A percentile compares a stretch with the other conserved stretches of the same genome.
Conservation (phyloP, 805 yeast genomes). For the Ogataea siamensis region DNA sequence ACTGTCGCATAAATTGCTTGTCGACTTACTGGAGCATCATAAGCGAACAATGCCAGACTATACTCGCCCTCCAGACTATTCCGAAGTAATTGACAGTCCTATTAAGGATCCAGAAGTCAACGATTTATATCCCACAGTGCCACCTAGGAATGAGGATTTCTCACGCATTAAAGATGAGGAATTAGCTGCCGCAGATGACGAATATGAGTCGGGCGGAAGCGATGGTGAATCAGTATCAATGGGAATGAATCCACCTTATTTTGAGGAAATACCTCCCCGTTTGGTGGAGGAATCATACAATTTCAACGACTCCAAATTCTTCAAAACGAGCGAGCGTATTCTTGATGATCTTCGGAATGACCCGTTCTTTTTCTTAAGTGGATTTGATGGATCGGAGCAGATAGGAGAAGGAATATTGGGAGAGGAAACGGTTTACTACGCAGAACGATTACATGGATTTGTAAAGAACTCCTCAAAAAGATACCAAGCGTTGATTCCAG, state of each 20-base stretch:
- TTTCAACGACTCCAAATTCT: constrained; percentile 29
- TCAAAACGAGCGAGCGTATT: constrained; percentile 67
- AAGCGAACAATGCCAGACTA: constrained; percentile 8
- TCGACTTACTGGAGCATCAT: background rate
- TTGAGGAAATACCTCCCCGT: constrained; percentile 18
- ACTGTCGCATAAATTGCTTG: background rate
- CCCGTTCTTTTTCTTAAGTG: constrained; percentile 33
- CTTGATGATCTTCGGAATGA: constrained; percentile 60
- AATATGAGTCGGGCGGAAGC: constrained; percentile 1
- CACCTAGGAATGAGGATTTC: constrained; percentile 10
- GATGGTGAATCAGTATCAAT: background rate
- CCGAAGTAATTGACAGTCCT: constrained; percentile 2
- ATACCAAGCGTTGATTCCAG: constrained; percentile 35
- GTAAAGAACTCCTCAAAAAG: constrained; percentile 17
- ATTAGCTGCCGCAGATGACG: constrained; percentile 12
- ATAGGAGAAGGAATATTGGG: constrained; percentile 29
- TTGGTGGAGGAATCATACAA: constrained; percentile 23
- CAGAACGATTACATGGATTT: constrained; percentile 24
- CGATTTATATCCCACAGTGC: constrained; percentile 18
- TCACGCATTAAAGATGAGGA: constrained; percentile 9
- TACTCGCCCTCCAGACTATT: constrained; percentile 15
- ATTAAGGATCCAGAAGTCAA: constrained; percentile 4
- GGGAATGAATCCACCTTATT: constrained; percentile 12
- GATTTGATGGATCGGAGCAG: constrained; percentile 7
- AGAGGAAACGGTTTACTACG: constrained; percentile 37